Conservation (phyloP, 192 early-diverging fungal species). For the Coemansia sp. region DNA sequence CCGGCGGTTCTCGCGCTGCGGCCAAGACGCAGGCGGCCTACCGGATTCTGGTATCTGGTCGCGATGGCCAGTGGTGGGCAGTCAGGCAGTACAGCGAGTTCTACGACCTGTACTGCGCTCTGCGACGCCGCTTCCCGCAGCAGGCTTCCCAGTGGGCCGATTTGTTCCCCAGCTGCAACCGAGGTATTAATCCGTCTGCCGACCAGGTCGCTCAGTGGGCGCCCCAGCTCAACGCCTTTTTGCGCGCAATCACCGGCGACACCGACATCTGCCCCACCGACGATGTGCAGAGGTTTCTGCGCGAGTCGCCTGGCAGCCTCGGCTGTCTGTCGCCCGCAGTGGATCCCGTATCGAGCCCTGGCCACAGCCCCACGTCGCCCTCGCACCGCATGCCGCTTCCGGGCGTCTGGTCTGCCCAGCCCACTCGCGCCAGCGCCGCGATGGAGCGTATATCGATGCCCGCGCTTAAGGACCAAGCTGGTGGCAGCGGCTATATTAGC, state of each 20-base stretch:
- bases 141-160: conserved; percentile 28
- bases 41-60: conserved; percentile 48
- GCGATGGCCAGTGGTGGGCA: conserved; percentile 47
- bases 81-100: conserved; percentile 50
- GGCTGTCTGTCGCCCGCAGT: conserved; percentile 9
- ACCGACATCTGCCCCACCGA: conserved; percentile 41
- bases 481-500: neutral
- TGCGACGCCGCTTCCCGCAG: conserved; percentile 32
- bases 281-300: conserved; percentile 42
- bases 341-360: conserved; percentile 6
- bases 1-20: conserved; percentile 16
- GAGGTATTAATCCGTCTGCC: conserved; percentile 31
- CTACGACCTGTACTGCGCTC: conserved; percentile 29
- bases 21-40: conserved; percentile 40
- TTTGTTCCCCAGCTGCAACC: conserved; percentile 44
- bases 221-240: conserved; percentile 44
- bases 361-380: conserved; percentile 1
- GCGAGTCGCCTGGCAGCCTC: conserved; percentile 27
- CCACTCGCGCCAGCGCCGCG: conserved; percentile 1
- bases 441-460: conserved; percentile 52
- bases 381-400: conserved; percentile 31
- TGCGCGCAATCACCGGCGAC: conserved; percentile 42
- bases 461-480: conserved; percentile 30
- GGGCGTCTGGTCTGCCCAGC: conserved; percentile 11
- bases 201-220: conserved; percentile 42